Percentiles rank a stretch among this genome's conserved stretches.
Conservation (phyloP, 208 protist species). For the Trypanosoma lewisi region DNA sequence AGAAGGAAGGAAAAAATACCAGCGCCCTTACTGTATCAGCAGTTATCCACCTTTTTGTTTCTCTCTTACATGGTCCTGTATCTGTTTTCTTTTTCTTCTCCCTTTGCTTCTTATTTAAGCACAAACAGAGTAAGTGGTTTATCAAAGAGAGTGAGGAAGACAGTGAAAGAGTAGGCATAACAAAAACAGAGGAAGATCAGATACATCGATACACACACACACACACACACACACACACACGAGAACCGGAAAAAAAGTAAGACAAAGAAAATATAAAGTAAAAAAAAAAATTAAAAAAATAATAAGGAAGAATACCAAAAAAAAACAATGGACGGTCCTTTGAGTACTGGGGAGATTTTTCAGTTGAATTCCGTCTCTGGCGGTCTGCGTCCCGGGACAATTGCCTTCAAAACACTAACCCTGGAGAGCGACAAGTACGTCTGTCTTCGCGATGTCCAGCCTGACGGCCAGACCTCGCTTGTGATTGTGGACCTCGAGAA, state of each 20-base stretch:
- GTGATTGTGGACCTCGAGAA: constrained; percentile 96
- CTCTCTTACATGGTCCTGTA: too few relatives aligned
- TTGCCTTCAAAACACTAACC: constrained; percentile 97
- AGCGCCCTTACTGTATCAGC: too few relatives aligned
- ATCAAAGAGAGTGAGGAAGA: too few relatives aligned
- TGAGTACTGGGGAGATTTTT: constrained; percentile 62
- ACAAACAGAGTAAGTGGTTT: too few relatives aligned
- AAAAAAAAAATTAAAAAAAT: constrained; percentile 9
- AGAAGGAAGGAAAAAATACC: too few relatives aligned
- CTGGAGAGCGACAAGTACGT: constrained; percentile 98
- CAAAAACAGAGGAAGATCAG: too few relatives aligned
- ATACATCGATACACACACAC: too few relatives aligned
- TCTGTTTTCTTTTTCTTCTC: too few relatives aligned
- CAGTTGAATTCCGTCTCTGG: constrained; percentile 84
- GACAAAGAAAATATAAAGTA: background rate
- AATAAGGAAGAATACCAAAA: constrained; percentile 12
- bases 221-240: too few relatives aligned
- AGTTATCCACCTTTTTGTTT: too few relatives aligned
- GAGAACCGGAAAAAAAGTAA: background rate
- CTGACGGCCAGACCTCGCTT: constrained; percentile 72
- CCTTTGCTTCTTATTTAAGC: too few relatives aligned
- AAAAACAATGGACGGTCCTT: constrained; percentile 54
- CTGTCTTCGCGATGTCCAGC: constrained; percentile 94
- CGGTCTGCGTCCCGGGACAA: constrained; percentile 91
- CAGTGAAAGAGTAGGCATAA: too few relatives aligned